Conservation (phyloP, 345 rosid genomes). For the Firmiana major region DNA sequence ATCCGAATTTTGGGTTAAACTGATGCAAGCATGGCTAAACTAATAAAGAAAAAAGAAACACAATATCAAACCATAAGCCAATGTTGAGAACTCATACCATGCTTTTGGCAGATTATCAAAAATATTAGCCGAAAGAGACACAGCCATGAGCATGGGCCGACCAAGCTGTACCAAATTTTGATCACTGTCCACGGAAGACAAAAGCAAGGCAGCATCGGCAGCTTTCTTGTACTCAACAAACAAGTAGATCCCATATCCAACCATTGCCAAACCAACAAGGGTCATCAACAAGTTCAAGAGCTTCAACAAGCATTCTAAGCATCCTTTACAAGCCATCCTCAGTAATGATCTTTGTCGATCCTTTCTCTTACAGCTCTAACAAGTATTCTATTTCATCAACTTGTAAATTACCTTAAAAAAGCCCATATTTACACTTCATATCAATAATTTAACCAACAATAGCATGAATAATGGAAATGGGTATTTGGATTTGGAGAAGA, state of each 20-base stretch:
- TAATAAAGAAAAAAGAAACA: not conserved
- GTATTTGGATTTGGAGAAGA: not conserved
- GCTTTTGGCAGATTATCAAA: constrained; percentile 71
- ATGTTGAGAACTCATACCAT: constrained; percentile 50
- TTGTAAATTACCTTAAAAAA: constrained; percentile 24
- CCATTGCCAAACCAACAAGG: constrained; percentile 76
- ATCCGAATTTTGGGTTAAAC: not conserved
- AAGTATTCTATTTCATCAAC: constrained; percentile 32
- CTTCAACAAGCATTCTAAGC: constrained; percentile 74
- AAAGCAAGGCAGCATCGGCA: constrained; percentile 23
- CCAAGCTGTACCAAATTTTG: constrained; percentile 48
- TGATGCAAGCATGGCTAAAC: not conserved
- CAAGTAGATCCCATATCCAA: constrained; percentile 95
- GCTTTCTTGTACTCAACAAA: constrained; percentile 64
- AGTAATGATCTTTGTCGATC: constrained; percentile 11
- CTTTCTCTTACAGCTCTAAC: constrained; percentile 3
- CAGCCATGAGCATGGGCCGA: constrained; percentile 78
- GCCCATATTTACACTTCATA: constrained; percentile 8
- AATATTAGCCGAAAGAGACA: constrained; percentile 46
- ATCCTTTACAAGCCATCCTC: constrained; percentile 81
- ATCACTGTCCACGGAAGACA: constrained; percentile 28
- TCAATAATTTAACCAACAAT: not conserved
- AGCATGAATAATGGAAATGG: not conserved
- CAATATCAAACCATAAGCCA: constrained; percentile 1
- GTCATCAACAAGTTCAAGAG: constrained; percentile 76